These are phyloP conservation scores for Xylaria sp. DNA, from an alignment of 2,329 filamentous ascomycete genomes.

Conservation along the genomic window DNA sequence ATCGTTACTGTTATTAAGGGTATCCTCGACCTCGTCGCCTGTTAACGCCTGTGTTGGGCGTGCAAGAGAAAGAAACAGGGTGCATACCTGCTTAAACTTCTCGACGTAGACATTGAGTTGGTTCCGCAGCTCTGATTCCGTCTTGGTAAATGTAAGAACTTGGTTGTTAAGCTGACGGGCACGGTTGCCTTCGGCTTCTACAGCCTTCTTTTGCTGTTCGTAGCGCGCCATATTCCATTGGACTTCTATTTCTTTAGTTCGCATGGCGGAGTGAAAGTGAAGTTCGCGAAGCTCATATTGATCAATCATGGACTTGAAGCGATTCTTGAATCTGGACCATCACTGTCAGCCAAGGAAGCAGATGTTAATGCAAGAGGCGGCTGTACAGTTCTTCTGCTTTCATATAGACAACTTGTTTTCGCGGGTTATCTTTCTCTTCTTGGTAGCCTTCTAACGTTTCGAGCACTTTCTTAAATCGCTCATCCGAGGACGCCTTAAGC, in stretches of 20 bases:
- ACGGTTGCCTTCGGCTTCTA: constrained; percentile 82
- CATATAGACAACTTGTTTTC: constrained; percentile 83
- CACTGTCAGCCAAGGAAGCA: constrained; percentile 36
- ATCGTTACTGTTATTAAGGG: constrained; percentile 97
- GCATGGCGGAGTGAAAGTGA: constrained; percentile 90
- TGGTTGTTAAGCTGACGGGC: constrained; percentile 89
- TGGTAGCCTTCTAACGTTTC: constrained; percentile 90
- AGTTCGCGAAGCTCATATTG: constrained; percentile 96
- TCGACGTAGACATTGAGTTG: constrained; percentile 99
- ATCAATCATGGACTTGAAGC: constrained; percentile 95
- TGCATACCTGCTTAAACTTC: constrained; percentile 96
- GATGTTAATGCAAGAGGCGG: not conserved
- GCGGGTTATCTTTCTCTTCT: constrained; percentile 84
- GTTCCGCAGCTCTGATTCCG: constrained; percentile 90
- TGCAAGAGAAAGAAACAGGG: constrained; percentile 44
- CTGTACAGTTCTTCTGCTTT: constrained; percentile 89
- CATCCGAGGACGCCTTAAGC: constrained; percentile 84
- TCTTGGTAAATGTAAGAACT: constrained; percentile 95
- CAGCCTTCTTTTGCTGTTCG: constrained; percentile 88
- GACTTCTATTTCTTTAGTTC: constrained; percentile 95
- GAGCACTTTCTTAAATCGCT: constrained; percentile 82
- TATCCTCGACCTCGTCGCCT: constrained; percentile 89
- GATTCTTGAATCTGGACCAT: constrained; percentile 78
- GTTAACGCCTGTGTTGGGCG: constrained; percentile 54
- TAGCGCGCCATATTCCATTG: constrained; percentile 89